Percentiles rank a stretch among this genome's conserved stretches.
Conservation (phyloP, 257 asterid species). For the Solanum paucissectum region DNA sequence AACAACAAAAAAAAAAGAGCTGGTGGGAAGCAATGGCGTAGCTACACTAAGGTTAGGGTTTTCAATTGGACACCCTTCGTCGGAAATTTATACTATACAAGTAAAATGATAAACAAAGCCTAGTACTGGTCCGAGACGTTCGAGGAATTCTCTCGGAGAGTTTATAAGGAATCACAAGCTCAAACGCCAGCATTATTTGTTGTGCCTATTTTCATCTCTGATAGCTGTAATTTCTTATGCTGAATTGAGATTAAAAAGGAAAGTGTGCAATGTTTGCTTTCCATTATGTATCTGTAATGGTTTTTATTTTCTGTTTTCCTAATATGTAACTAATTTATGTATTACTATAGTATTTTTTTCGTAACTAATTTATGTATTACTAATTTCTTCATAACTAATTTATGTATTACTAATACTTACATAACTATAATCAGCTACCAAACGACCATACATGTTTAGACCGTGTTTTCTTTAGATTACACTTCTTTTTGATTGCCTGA, state of each 20-base stretch:
- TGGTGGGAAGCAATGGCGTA: too few species aligned
- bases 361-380: too few species aligned
- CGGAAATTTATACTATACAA: too few species aligned
- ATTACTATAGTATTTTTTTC: too few species aligned
- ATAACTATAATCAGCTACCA: too few species aligned
- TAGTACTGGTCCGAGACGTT: slow-evolving; percentile 30
- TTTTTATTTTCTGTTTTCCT: neutral
- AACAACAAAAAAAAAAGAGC: too few species aligned
- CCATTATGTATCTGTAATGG: neutral
- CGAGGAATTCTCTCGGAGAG: slow-evolving; percentile 49
- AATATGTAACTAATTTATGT: too few species aligned
- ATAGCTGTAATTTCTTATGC: slow-evolving; percentile 1
- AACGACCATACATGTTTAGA: too few species aligned
- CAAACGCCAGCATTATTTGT: slow-evolving; percentile 38
- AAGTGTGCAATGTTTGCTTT: neutral
- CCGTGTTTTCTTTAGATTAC: neutral
- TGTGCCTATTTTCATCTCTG: neutral
- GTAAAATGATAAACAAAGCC: too few species aligned
- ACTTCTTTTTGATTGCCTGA: neutral
- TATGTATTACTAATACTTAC: too few species aligned
- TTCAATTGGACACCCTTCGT: too few species aligned
- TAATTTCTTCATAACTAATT: neutral
- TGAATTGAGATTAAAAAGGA: neutral
- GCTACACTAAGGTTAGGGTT: too few species aligned
- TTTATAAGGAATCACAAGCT: slow-evolving; percentile 55